Base-by-base conservation (phyloP, 306 rosid genomes). In the Medicago lupulina region DNA sequence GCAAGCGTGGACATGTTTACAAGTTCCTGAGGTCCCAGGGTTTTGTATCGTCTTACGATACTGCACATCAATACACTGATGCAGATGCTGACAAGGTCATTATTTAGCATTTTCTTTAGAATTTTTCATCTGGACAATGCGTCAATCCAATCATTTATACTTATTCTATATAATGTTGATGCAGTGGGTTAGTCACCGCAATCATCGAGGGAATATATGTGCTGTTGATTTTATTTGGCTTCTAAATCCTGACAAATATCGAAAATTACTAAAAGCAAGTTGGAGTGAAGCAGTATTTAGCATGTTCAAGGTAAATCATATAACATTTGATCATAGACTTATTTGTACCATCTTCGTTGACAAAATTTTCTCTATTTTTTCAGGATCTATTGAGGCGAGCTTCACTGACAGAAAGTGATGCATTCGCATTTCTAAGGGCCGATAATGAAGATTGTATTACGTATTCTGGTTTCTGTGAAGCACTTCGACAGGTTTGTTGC, bases 1-100 rank as follows among this genome's bases (percentile, higher is more conserved):
- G 97, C 88, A 95, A 95, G 79, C 90, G 99, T n/a, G 99, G 99
- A 47, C 92, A 95, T 79, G 96, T 95, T 50, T 95, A 95, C 89
- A 88, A 88, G 86, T 95, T 95, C 83, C 88, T 95, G 71, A 83
- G 99, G 84, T 90, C 97, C 16, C 97, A 89, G 58, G 99, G 99
- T 49, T 95, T 95, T 81, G 92, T 80, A 67, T 95, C 99, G 13
- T 90, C 99, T 8, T 95, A 95, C 74, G 99, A 95, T 82, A 92
- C 93, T 0, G 99, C 97, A 65, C 97, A 95, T 86, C 97, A 84
- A 6, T 95, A 95, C 51, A 68, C 96, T 9, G 99, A 95, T 84
- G 90, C 96, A 75, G 99, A 95, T 61, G 91, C 96, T 14, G 89
- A 91, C 67, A 95, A 92, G 97, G 99, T 94, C 58, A 61, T 75